Evolutionary conservation across 129 eudicot genomes (phyloP).

Genomic region (Flaveria trinervia): DNA sequence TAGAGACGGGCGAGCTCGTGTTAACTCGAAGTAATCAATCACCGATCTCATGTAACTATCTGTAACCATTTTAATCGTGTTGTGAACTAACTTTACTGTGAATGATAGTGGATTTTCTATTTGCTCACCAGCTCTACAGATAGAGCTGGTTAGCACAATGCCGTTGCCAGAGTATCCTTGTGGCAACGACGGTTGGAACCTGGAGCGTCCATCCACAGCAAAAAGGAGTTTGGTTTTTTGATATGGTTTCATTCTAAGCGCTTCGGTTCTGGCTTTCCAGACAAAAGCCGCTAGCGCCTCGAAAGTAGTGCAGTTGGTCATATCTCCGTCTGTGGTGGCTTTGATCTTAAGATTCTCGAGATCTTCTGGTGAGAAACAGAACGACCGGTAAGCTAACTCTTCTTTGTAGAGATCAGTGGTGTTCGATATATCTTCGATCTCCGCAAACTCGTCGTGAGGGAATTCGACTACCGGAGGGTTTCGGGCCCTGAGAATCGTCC

Average conservation of each 20-base stretch:
- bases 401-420: conserved; percentile 62
- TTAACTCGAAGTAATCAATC: conserved; percentile 74
- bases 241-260: conserved; percentile 61
- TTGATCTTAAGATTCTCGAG: conserved; percentile 52
- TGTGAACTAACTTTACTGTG: conserved; percentile 69
- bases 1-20: conserved; percentile 84
- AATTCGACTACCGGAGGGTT: conserved; percentile 68
- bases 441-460: conserved; percentile 68
- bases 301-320: conserved; percentile 66
- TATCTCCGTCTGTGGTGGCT: conserved; percentile 50
- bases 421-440: conserved; percentile 72
- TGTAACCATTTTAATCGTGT: conserved; percentile 58
- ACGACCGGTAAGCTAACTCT: conserved; percentile 61
- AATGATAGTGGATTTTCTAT: conserved; percentile 52
- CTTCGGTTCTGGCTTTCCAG: conserved; percentile 71
- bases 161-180: conserved; percentile 77
- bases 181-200: conserved; percentile 79
- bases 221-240: conserved; percentile 88
- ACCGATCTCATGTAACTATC: conserved; percentile 86
- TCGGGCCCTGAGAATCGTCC: conserved; percentile 64
- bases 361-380: conserved; percentile 67
- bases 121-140: conserved; percentile 66
- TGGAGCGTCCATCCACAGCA: conserved; percentile 86
- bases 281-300: conserved; percentile 90
- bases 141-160: conserved; percentile 68